phyloP scores from a whole-genome alignment of 352 stramenopile species.

The Pythium dissimile region DNA sequence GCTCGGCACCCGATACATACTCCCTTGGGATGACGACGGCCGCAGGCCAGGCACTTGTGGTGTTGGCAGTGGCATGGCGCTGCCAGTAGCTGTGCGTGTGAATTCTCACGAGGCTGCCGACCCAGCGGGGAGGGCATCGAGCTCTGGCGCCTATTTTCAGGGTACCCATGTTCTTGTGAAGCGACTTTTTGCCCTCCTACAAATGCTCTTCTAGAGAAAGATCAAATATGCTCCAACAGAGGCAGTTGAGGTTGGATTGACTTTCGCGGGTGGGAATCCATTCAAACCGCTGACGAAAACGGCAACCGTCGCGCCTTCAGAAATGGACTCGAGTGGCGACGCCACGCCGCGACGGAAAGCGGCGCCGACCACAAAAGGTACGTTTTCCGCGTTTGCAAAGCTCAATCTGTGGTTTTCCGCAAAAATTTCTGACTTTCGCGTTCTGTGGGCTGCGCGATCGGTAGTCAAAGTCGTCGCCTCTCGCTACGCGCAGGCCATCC shows the following conservation, averaged over 20 bases:
- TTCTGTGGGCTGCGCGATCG: background rate
- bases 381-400: background rate
- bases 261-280: conserved; percentile 6
- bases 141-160: background rate
- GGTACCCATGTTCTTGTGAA: conserved; percentile 6
- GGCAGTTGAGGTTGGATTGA: background rate
- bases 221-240: background rate
- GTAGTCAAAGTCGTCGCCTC: conserved; percentile 60
- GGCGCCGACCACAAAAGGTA: conserved; percentile 19
- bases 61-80: background rate
- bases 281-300: background rate
- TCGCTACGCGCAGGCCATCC: conserved; percentile 49
- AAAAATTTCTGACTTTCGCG: background rate
- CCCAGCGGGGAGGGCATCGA: too few relatives aligned
- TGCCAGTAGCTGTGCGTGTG: background rate
- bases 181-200: background rate
- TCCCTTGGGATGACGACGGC: conserved; percentile 8
- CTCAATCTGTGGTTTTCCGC: background rate
- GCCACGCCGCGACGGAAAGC: conserved; percentile 12
- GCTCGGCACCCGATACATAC: conserved; percentile 45
- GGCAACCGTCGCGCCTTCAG: background rate
- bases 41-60: background rate
- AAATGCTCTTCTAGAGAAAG: conserved; percentile 10
- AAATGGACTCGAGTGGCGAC: background rate
- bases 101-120: too few relatives aligned